Evolutionary conservation across 1,284 basidiomycete genomes (phyloP), one percentile per base, ranked within the genome.

Genomic region (Rhizoctonia solani): DNA sequence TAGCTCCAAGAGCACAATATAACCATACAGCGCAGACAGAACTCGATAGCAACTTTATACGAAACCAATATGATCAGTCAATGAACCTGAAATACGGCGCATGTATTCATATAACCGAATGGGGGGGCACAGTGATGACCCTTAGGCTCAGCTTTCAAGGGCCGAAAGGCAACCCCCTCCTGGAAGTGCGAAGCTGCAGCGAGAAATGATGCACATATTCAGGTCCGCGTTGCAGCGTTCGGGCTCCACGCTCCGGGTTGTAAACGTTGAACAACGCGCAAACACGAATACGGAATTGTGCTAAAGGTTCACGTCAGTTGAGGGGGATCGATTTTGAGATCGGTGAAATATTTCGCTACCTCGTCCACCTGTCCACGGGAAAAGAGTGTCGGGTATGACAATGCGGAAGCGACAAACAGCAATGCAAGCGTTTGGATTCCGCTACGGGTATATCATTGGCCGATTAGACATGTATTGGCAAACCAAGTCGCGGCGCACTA

Each of bases 361-460:
- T 61, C 27, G 44, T 39, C 27, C 58, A 4, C 58, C 58, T 16
- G 49, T 61, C 58, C 58, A 61, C n/a, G 58, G 58, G 58, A 61
- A 61, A 14, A 61, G 21, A 2, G 41, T 50, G 30, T 61, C 58
- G 16, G 58, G 58, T n/a, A 61, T 61, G 30, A 61, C 46, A 27
- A 61, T 61, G 3, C 58, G 58, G 58, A 61, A 61, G 19, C 58
- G 58, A 39, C 58, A 61, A 8, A 44, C 44, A 14, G 58, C 58
- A 32, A 61, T 61, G 23, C 44, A 34, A 19, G 30, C 16, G 16
- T 50, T 49, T 25, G 58, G 47, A 21, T 61, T 46, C 4, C 42
- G 27, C 58, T 61, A 25, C 41, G 16, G 16, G 37, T 16, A 16
- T 16, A 46, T 47, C 25, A 52, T 27, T 9, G n/a, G 13, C 30